Base-by-base conservation (phyloP, 768 basidiomycete species). In the Russula abietina region DNA sequence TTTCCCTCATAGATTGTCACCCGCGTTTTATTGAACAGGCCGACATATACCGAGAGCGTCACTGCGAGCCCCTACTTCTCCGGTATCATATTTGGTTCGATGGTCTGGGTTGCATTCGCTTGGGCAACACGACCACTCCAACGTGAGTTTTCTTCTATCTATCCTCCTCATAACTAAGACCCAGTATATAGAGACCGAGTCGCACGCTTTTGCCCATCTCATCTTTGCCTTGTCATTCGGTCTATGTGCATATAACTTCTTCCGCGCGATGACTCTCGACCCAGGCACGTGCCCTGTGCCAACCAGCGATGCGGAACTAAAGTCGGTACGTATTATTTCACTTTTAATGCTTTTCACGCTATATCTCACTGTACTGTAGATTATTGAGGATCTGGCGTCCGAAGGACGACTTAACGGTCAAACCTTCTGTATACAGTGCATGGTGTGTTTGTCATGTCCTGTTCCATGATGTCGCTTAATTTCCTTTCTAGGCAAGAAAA, bases 341-440 rank as follows among this genome's bases (percentile, higher is more conserved):
- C n/a, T 28, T 12, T 3, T 51, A 2, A 36, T 19, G n/a, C 22
- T 12, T 39, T n/a, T 22, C 4, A 11, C 5, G 30, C 32, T 19
- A 26, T 28, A 36, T 0, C 30, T 10, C 8, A 19, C 24, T 11
- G 46, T 59, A 50, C 32, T 17, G 32, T 62, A 95, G 92, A 83
- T 91, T 41, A 87, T 99, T 53, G 95, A 98, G 71, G 91, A 93
- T 32, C 78, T 98, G 19, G 91, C 94, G 16, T 87, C 88, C 11
- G 85, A 88, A 70, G 93, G 94, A 17, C 80, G 88, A 19, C 76
- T 99, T 30, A 98, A 98, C 72, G 95, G 96, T 1, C 93, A 94
- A 72, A 93, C 93, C 11, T 98, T 98, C 73, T 98, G 97, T 70
- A 88, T 99, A 55, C 84, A 87, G 62, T 98, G 96, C 75, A 93